Conservation (phyloP, 1,284 basidiomycete species). For the Apiotrichum akiyoshidainum region DNA sequence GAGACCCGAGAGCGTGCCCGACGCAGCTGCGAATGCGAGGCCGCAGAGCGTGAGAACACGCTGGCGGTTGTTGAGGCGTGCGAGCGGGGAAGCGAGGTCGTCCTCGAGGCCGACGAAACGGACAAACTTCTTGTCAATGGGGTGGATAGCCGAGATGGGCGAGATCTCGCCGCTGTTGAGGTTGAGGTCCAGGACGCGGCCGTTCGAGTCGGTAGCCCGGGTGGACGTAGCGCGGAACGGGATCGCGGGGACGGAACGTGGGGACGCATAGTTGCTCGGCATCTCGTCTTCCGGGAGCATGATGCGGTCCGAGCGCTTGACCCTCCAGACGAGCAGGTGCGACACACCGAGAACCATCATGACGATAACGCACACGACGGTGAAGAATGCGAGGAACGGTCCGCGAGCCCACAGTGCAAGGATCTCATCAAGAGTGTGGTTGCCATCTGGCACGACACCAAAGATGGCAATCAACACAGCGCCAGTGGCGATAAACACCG, state of each 20-base stretch:
- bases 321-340: constrained; percentile 6
- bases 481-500: constrained; percentile 79
- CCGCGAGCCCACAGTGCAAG: constrained; percentile 72
- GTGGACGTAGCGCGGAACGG: constrained; percentile 31
- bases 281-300: constrained; percentile 9
- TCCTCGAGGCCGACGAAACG: constrained; percentile 12
- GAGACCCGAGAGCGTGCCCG: constrained; percentile 89
- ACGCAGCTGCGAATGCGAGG: constrained; percentile 82
- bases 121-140: constrained; percentile 9
- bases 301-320: constrained; percentile 2
- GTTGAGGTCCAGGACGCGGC: not conserved
- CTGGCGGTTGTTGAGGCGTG: constrained; percentile 18
- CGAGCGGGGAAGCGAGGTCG: constrained; percentile 5
- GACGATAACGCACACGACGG: constrained; percentile 64
- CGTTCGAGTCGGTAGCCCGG: not conserved
- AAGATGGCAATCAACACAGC: constrained; percentile 88
- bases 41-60: constrained; percentile 68
- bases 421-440: constrained; percentile 84
- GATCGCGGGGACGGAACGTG: constrained; percentile 31
- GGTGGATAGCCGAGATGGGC: constrained; percentile 4
- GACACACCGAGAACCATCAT: constrained; percentile 59
- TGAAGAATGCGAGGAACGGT: constrained; percentile 78
- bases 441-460: constrained; percentile 86
- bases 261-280: constrained; percentile 40
- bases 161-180: not conserved